Base-by-base conservation (phyloP, 768 basidiomycete genomes). In the Xerocomus potaroensis region DNA sequence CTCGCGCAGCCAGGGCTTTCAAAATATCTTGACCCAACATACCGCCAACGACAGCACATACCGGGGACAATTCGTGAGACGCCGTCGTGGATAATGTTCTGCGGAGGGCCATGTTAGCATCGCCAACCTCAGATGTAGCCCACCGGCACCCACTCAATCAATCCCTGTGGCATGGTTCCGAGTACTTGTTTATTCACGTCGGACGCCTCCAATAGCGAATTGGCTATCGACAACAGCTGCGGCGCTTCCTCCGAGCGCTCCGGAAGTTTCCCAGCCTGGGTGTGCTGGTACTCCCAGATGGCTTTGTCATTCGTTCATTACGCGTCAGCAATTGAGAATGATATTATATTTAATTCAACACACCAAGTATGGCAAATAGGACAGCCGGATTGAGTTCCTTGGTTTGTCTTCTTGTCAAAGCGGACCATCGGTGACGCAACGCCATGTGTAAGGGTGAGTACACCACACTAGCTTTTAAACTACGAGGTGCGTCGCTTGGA, bases 21-120 rank as follows among this genome's bases (percentile, higher is more conserved):
- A 99, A 73, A 42, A 97, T 85, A 63, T 99, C 96, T 65, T 98
- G 96, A 1, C 84, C 94, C 12, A 98, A 71, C 69, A 98, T 79
- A 19, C 96, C 96, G 22, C 96, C 96, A 31, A 99, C 76, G 29
- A 99, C 87, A 1, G 96, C 96, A 62, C 92, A 91, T 1, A 92
- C 84, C 0, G 96, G 92, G 0, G 92, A 86, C 69, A 97, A 91
- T 62, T 95, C 92, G 63, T 87, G 82, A 16, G 70, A 67, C 7
- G 90, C 84, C n/a, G 85, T 82, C 12, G 71, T 75, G 5, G 83
- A 72, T 33, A 87, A 54, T n/a, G 79, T 71, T 53, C 93, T 96
- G 19, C n/a, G 47, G 55, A 19, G n/a, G 24, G 37, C 40, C 41
- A n/a, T 50, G 59, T 50, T 30, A 60, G 29, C 39, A 36, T 34